These are phyloP conservation scores for Lagenaria siceraria DNA, from an alignment of 306 rosid species.

Conservation along the genomic window DNA sequence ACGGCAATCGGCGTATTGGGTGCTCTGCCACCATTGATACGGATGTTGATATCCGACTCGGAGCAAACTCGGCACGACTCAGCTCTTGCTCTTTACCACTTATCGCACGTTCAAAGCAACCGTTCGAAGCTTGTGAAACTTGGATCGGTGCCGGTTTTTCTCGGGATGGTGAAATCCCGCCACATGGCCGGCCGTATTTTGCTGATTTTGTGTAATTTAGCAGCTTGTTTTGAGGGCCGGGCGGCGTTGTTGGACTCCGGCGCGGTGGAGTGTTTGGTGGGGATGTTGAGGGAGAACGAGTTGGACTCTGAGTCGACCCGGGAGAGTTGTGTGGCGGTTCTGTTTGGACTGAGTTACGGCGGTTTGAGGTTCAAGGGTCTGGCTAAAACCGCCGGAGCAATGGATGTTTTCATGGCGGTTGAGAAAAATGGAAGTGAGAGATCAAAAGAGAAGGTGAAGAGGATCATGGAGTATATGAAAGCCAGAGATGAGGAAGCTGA, in stretches of 20 bases:
- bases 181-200: constrained; percentile 45
- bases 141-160: constrained; percentile 45
- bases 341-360: constrained; percentile 52
- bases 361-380: constrained; percentile 74
- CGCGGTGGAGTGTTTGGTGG: constrained; percentile 51
- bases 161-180: constrained; percentile 47
- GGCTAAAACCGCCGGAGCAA: constrained; percentile 38
- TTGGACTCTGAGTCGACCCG: constrained; percentile 21
- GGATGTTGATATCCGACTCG: constrained; percentile 40
- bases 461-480: constrained; percentile 45
- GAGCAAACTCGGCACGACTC: constrained; percentile 82
- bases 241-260: constrained; percentile 68
- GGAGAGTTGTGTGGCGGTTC: constrained; percentile 50
- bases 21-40: constrained; percentile 55
- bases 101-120: constrained; percentile 64
- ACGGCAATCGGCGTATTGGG: constrained; percentile 84
- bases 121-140: constrained; percentile 53
- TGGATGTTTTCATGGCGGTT: constrained; percentile 39
- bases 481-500: constrained; percentile 35
- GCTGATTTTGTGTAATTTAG: constrained; percentile 39
- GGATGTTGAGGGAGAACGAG: constrained; percentile 17
- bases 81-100: constrained; percentile 65
- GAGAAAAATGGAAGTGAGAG: constrained; percentile 45
- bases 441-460: constrained; percentile 38
- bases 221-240: constrained; percentile 49